Percentiles rank a stretch among this genome's conserved stretches.
phyloP scores from a whole-genome alignment of 106 monocot genomes.

The Phalaenopsis equestris region DNA sequence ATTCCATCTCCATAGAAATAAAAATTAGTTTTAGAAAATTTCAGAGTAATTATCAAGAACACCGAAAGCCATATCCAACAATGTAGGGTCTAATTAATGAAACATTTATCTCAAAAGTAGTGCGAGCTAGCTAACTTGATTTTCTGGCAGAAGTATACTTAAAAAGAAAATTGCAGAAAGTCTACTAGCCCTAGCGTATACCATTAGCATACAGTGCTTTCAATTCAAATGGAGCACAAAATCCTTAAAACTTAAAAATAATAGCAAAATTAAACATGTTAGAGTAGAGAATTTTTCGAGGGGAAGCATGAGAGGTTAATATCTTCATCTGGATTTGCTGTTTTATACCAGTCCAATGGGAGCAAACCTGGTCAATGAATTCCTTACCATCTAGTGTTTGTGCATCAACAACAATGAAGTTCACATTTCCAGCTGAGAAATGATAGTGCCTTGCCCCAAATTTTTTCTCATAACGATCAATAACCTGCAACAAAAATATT shows the following conservation, averaged over 20 bases:
- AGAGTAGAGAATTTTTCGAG: not conserved
- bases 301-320: not conserved
- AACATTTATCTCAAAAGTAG: no score
- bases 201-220: not conserved
- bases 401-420: conserved; percentile 83
- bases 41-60: no score
- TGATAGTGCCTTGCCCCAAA: conserved; percentile 82
- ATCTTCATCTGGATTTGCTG: not conserved
- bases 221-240: not conserved
- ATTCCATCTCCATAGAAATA: no score
- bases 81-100: no score
- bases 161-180: not conserved
- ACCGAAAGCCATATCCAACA: no score
- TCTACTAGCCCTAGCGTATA: not conserved
- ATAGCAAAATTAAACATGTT: not conserved
- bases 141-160: no score
- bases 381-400: conserved; percentile 88
- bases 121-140: no score
- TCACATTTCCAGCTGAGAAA: conserved; percentile 60
- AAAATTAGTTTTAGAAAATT: no score
- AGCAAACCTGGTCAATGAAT: not conserved
- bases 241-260: not conserved
- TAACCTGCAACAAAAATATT: conserved; percentile 48
- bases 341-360: not conserved
- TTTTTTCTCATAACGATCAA: conserved; percentile 71